phyloP scores from a whole-genome alignment of 495 filamentous ascomycete species.

The Chlorociboria aeruginascens region DNA sequence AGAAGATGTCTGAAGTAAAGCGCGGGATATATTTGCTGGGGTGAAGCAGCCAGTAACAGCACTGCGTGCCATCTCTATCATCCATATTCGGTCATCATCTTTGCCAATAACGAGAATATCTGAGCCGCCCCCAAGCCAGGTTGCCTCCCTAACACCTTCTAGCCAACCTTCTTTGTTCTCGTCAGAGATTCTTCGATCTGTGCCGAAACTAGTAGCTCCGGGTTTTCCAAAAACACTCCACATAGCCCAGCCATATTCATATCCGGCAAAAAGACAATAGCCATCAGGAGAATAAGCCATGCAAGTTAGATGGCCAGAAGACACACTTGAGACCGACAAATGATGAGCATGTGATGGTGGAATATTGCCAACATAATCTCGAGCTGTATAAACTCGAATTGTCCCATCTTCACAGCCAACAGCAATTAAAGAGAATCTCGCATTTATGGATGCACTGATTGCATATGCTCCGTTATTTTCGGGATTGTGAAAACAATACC shows the following conservation, averaged over 20 bases:
- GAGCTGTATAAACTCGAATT: slow-evolving; percentile 76
- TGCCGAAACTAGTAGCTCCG: slow-evolving; percentile 65
- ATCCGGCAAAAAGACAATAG: slow-evolving; percentile 91
- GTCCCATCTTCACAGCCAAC: slow-evolving; percentile 72
- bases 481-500: slow-evolving; percentile 81
- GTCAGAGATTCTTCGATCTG: slow-evolving; percentile 49
- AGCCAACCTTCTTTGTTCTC: slow-evolving; percentile 61
- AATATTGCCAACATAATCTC: slow-evolving; percentile 89
- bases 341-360: slow-evolving; percentile 73
- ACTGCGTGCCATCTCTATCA: slow-evolving; percentile 84
- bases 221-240: slow-evolving; percentile 97
- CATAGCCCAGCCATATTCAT: slow-evolving; percentile 83
- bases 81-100: slow-evolving; percentile 68
- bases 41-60: slow-evolving; percentile 83
- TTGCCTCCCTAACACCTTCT: slow-evolving; percentile 56
- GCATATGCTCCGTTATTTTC: slow-evolving; percentile 46
- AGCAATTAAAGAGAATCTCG: slow-evolving; percentile 84
- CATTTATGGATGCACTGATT: slow-evolving; percentile 72
- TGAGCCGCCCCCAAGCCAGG: slow-evolving; percentile 80
- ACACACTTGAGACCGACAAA: slow-evolving; percentile 46
- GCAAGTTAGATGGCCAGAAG: slow-evolving; percentile 58
- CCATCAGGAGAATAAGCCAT: slow-evolving; percentile 90
- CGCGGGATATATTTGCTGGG: slow-evolving; percentile 75
- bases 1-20: slow-evolving; percentile 76
- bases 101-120: slow-evolving; percentile 64